Conservation (phyloP, 495 filamentous ascomycete genomes). For the Hypoxylon fragiforme region DNA sequence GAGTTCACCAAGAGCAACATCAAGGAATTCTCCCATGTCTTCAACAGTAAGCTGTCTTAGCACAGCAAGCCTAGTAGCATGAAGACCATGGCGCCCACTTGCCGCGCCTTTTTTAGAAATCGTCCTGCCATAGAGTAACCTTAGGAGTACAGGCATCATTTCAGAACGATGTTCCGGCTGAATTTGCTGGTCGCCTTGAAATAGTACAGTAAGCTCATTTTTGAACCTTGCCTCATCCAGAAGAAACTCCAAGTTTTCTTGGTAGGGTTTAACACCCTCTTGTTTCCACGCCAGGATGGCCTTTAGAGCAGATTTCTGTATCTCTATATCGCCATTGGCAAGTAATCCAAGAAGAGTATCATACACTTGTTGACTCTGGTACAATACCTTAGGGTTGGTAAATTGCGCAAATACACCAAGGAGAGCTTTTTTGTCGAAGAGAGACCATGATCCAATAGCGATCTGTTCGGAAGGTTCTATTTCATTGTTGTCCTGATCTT, state of each 20-base stretch:
- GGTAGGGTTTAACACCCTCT: slow-evolving; percentile 71
- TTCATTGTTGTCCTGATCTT: slow-evolving; percentile 46
- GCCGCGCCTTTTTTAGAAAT: slow-evolving; percentile 77
- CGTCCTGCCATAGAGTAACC: slow-evolving; percentile 85
- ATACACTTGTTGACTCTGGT: slow-evolving; percentile 75
- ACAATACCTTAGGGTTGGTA: slow-evolving; percentile 80
- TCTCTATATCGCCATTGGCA: slow-evolving; percentile 82
- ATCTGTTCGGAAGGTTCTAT: slow-evolving; percentile 36
- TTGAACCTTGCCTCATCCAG: slow-evolving; percentile 90
- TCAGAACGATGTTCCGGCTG: slow-evolving; percentile 69
- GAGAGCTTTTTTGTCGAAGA: slow-evolving; percentile 74
- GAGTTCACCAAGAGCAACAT: slow-evolving; percentile 77
- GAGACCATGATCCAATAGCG: slow-evolving; percentile 61
- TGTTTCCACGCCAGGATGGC: slow-evolving; percentile 89
- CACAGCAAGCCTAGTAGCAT: slow-evolving; percentile 64
- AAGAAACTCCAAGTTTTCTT: slow-evolving; percentile 84
- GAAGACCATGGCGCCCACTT: slow-evolving; percentile 61
- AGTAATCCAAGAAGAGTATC: slow-evolving; percentile 70
- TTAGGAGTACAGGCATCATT: slow-evolving; percentile 81
- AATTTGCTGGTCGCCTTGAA: slow-evolving; percentile 79
- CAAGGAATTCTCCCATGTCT: slow-evolving; percentile 76
- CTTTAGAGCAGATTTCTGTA: slow-evolving; percentile 82
- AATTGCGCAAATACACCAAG: slow-evolving; percentile 84
- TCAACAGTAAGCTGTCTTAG: slow-evolving; percentile 55
- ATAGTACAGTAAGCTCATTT: slow-evolving; percentile 84